These are phyloP conservation scores for Cyberlindnera xylosilytica DNA, from an alignment of 805 yeast genomes.

Conservation along the genomic window DNA sequence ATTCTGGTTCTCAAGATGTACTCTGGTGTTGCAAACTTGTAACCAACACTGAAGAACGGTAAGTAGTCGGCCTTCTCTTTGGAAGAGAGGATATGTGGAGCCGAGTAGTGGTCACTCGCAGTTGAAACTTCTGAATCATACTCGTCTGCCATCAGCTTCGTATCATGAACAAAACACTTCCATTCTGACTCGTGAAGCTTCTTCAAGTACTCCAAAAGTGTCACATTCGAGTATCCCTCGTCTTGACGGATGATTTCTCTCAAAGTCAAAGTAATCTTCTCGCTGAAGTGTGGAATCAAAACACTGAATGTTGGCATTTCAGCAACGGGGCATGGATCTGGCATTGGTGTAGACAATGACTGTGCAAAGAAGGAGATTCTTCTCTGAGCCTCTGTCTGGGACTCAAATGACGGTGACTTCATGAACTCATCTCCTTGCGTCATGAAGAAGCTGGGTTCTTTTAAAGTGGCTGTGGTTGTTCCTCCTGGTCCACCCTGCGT, in stretches of 20 bases:
- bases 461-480: slow-evolving; percentile 41
- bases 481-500: slow-evolving; percentile 31
- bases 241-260: slow-evolving; percentile 76
- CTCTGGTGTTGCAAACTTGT: slow-evolving; percentile 57
- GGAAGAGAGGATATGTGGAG: slow-evolving; percentile 8
- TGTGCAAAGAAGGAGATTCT: slow-evolving; percentile 88
- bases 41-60: slow-evolving; percentile 64
- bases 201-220: slow-evolving; percentile 68
- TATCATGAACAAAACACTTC: slow-evolving; percentile 65
- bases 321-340: slow-evolving; percentile 61
- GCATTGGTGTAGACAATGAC: slow-evolving; percentile 81
- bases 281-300: slow-evolving; percentile 82
- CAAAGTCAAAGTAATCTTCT: slow-evolving; percentile 71
- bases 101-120: slow-evolving; percentile 18
- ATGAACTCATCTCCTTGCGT: slow-evolving; percentile 77
- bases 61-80: slow-evolving; percentile 41
- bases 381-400: slow-evolving; percentile 75
- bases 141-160: slow-evolving; percentile 54
- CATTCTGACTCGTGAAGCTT: slow-evolving; percentile 64
- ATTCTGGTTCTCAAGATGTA: slow-evolving; percentile 61
- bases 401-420: slow-evolving; percentile 53
- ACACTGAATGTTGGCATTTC: slow-evolving; percentile 83
- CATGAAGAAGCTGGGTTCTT: slow-evolving; percentile 75
- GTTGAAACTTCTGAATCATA: slow-evolving; percentile 27
- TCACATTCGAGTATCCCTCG: slow-evolving; percentile 57